Percentiles rank a stretch among this genome's conserved stretches.
These are phyloP conservation scores for Penicillium griseofulvum DNA, from an alignment of 2,329 filamentous ascomycete genomes.

Conservation along the genomic window DNA sequence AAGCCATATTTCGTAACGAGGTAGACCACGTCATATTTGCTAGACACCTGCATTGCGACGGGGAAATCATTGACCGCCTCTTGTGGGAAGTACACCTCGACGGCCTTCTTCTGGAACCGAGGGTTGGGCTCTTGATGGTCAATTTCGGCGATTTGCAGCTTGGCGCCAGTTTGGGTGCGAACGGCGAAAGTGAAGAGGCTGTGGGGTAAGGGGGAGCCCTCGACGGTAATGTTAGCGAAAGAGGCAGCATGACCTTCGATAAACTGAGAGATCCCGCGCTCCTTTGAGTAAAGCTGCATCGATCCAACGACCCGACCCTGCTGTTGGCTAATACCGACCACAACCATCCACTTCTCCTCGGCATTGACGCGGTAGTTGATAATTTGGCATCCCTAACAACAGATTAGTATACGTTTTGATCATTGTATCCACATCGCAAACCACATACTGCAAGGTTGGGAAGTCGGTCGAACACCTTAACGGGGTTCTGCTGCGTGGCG, in stretches of 20 bases:
- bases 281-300: slow-evolving; percentile 96
- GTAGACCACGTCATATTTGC: slow-evolving; percentile 95
- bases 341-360: slow-evolving; percentile 97
- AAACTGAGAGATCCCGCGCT: slow-evolving; percentile 93
- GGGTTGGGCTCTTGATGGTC: slow-evolving; percentile 90
- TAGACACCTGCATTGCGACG: slow-evolving; percentile 93
- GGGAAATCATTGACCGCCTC: slow-evolving; percentile 97
- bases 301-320: slow-evolving; percentile 90
- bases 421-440: background rate
- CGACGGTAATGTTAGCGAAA: slow-evolving; percentile 84
- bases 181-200: slow-evolving; percentile 98
- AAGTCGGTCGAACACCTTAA: slow-evolving; percentile 94
- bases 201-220: slow-evolving; percentile 84
- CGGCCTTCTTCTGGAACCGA: slow-evolving; percentile 88
- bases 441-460: slow-evolving; percentile 74
- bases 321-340: slow-evolving; percentile 92
- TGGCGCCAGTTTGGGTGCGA: slow-evolving; percentile 81
- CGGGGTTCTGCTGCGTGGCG: slow-evolving; percentile 69
- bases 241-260: slow-evolving; percentile 97
- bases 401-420: slow-evolving; percentile 4
- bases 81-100: slow-evolving; percentile 95
- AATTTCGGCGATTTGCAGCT: slow-evolving; percentile 96
- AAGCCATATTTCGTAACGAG: slow-evolving; percentile 98
- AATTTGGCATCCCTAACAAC: slow-evolving; percentile 81
- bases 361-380: slow-evolving; percentile 98